These are phyloP conservation scores for Chenopodium berlandieri DNA, from an alignment of 148 eudicot species.

Conservation along the genomic window DNA sequence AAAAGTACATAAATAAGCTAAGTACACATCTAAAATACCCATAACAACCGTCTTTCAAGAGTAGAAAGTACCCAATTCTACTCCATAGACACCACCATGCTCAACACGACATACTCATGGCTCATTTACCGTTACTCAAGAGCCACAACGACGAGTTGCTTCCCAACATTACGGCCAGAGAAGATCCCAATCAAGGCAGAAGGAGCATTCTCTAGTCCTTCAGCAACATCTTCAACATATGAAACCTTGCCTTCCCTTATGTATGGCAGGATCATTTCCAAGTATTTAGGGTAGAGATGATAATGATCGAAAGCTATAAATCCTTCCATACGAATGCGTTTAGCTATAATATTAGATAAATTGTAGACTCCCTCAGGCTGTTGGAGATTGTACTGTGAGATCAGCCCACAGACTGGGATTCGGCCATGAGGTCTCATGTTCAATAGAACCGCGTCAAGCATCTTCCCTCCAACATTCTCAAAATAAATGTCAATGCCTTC, in stretches of 20 bases:
- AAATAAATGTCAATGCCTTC: slow-evolving; percentile 54
- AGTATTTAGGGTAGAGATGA: slow-evolving; percentile 40
- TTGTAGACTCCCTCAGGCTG: slow-evolving; percentile 45
- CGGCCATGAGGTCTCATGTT: slow-evolving; percentile 54
- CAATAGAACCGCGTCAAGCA: slow-evolving; percentile 46
- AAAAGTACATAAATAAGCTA: no score
- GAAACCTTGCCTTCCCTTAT: slow-evolving; percentile 37
- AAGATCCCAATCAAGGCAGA: slow-evolving; percentile 49
- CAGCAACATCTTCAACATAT: slow-evolving; percentile 49
- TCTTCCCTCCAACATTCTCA: slow-evolving; percentile 56
- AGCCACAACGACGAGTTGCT: slow-evolving; percentile 45
- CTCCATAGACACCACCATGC: not conserved
- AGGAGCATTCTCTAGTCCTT: slow-evolving; percentile 51
- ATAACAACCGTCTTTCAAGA: no score
- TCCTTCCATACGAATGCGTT: slow-evolving; percentile 51
- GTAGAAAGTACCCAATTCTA: no score
- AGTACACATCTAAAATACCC: no score
- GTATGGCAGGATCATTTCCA: slow-evolving; percentile 40
- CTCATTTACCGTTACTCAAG: slow-evolving; percentile 14
- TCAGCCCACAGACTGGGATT: slow-evolving; percentile 51
- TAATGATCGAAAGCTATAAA: slow-evolving; percentile 33
- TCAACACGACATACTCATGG: not conserved
- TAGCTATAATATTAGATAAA: slow-evolving; percentile 32
- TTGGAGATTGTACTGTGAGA: slow-evolving; percentile 48
- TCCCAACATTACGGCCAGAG: slow-evolving; percentile 50